Conservation (phyloP, 192 early-diverging fungal genomes). For the Coemansia javaensis region DNA sequence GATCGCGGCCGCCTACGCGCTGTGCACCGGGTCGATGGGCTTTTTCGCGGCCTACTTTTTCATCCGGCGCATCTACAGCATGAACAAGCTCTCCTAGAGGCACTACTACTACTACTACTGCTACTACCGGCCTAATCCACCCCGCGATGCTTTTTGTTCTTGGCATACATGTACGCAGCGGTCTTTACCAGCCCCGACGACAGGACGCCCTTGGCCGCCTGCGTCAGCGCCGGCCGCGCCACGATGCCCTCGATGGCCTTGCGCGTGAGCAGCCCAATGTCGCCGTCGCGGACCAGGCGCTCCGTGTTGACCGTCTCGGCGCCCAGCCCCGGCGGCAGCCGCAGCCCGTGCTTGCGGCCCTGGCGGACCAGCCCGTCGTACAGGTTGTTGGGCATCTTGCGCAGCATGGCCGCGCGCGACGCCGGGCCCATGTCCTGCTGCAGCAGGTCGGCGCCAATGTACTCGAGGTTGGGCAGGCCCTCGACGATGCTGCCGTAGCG, state of each 20-base stretch:
- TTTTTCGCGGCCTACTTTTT: constrained; percentile 50
- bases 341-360: constrained; percentile 39
- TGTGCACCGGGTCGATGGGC: constrained; percentile 49
- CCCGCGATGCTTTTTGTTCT: constrained; percentile 34
- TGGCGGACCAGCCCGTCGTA: constrained; percentile 54
- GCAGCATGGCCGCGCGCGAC: constrained; percentile 63
- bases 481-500: constrained; percentile 48
- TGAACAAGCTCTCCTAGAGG: constrained; percentile 29
- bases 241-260: constrained; percentile 64
- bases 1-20: constrained; percentile 57
- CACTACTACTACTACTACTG: neutral
- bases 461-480: constrained; percentile 46
- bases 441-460: constrained; percentile 32
- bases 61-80: constrained; percentile 35
- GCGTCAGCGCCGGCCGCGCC: constrained; percentile 75
- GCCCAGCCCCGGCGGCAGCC: constrained; percentile 24
- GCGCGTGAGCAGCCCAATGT: constrained; percentile 29
- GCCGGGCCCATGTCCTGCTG: constrained; percentile 63
- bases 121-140: neutral
- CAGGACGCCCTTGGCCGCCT: constrained; percentile 87
- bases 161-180: constrained; percentile 55
- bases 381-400: constrained; percentile 76
- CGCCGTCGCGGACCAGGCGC: constrained; percentile 21
- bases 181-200: constrained; percentile 76
- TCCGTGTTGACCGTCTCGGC: constrained; percentile 28